Base-by-base conservation (phyloP, 31 red algal species). In the Asparagopsis taxiformis region DNA sequence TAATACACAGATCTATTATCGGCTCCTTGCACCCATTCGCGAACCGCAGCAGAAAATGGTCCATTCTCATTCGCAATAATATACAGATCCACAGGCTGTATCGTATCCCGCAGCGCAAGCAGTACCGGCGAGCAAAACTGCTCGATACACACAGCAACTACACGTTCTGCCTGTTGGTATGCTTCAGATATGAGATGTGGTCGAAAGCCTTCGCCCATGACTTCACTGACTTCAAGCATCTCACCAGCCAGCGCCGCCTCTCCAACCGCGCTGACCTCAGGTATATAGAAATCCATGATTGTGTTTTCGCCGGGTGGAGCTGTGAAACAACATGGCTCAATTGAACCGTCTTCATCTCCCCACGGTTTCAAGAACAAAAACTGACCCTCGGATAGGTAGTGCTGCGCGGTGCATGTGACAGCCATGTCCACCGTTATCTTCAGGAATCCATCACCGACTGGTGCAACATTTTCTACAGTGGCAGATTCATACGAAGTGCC, bases 321-420 rank as follows among this genome's bases (percentile, higher is more conserved):
- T 0, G 64, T 68, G 19, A 68, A 51, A 37, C 38, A 44, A 37
- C 64, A 68, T 9, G 64, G 64, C 10, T 44, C 64, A 51, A 68
- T 44, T 7, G 3, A 22, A 23, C 64, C 64, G 33, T 68, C 64
- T 51, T 68, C 64, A 31, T 68, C 64, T 44, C 64, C 64, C 64
- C 64, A 68, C 37, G 64, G 64, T 51, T 68, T 68, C 5, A 68
- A 21, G 9, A 44, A 68, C 9, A 68, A 22, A 44, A 44, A 68
- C 64, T 68, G 64, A 2, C 64, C 64, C 11, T 20, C 64, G 16
- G 64, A 50, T 11, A 3, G 39, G 38, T 68, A 68, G 9, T 20
- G n/a, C 3, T 20, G 15, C 3, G 64, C 24, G 33, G 64, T 48
- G 64, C 15, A 36, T 4, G 64, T 68, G 4, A 68, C 64, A 17